Evolutionary conservation across 257 asterid genomes (phyloP), one percentile per base, ranked within the genome.

Genomic region (Lithospermum erythrorhizon): DNA sequence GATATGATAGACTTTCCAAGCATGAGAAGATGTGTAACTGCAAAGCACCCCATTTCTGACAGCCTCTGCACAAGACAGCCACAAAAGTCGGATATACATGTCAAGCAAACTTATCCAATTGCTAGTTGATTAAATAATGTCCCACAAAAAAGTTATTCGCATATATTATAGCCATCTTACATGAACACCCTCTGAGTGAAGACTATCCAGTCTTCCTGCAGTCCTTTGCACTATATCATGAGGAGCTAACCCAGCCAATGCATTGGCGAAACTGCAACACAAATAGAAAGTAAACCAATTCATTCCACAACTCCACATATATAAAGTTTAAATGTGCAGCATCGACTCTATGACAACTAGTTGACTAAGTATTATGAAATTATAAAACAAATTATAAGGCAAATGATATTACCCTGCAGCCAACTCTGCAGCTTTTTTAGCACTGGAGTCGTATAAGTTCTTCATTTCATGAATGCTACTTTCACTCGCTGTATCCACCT

Each of bases 161-260:
- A n/a, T 53, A 20, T 56, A 3, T 24, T 53, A 45, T 6, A 49
- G 61, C 64, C 56, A 62, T 60, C 95, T 56, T 86, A 93, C 99
- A 76, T 93, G 99, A 73, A 93, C 86, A 65, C 99, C 95, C 87
- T 93, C 99, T 61, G 97, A 89, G 72, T 93, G 96, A 76, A 93
- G 94, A 74, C 87, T 68, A 69, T 88, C 99, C 65, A 93, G 94
- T 72, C 99, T 84, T 60, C 96, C 87, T 55, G 87, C 71, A 63
- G 91, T 86, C 79, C 81, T 79, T 70, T 84, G 96, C 69, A 76
- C 61, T 57, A 84, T 69, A 72, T 93, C 99, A 78, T 66, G 80
- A 37, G 91, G 86, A 62, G 94, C 70, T 66, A 78, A 76, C 70
- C 97, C 99, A 67, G 85, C 76, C 77, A 93, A 81, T 65, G 90